phyloP scores from a whole-genome alignment of 805 yeast species.

The Suhomyces faveliae region DNA sequence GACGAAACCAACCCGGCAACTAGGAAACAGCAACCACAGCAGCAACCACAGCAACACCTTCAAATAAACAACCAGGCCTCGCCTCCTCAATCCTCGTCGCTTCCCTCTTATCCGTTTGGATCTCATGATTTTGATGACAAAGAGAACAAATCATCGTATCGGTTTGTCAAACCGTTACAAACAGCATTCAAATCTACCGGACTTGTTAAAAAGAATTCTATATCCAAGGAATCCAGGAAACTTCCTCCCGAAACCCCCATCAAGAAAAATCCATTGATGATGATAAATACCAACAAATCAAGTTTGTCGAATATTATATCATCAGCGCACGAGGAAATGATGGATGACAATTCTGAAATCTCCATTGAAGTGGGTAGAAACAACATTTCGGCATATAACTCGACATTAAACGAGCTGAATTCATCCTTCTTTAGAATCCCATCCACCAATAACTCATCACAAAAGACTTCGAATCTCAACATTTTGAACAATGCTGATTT shows the following conservation, averaged over 20 bases:
- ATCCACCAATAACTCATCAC: conserved; percentile 15
- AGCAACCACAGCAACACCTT: conserved; percentile 2
- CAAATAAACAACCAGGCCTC: conserved; percentile 35
- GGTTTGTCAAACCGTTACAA: conserved; percentile 78
- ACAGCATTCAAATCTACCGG: conserved; percentile 82
- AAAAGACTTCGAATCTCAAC: conserved; percentile 8
- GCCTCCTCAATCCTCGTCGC: background rate
- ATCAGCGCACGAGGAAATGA: conserved; percentile 19
- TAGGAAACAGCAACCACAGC: conserved; percentile 2
- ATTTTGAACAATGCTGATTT: conserved; percentile 15
- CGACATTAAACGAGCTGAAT: conserved; percentile 30
- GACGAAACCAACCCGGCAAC: conserved; percentile 12
- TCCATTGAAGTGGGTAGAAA: conserved; percentile 45
- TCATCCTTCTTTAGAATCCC: conserved; percentile 33
- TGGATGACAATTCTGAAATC: conserved; percentile 21
- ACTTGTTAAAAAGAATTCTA: conserved; percentile 50
- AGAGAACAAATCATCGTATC: conserved; percentile 47
- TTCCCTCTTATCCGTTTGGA: conserved; percentile 1
- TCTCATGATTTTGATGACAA: conserved; percentile 27
- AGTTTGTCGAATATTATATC: conserved; percentile 18
- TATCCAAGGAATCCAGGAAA: conserved; percentile 22
- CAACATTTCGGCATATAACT: conserved; percentile 16
- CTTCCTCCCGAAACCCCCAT: conserved; percentile 46
- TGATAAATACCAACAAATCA: conserved; percentile 25
- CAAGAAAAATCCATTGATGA: conserved; percentile 40